Conservation (phyloP, 495 filamentous ascomycete genomes). For the Podospora tetraspora region DNA sequence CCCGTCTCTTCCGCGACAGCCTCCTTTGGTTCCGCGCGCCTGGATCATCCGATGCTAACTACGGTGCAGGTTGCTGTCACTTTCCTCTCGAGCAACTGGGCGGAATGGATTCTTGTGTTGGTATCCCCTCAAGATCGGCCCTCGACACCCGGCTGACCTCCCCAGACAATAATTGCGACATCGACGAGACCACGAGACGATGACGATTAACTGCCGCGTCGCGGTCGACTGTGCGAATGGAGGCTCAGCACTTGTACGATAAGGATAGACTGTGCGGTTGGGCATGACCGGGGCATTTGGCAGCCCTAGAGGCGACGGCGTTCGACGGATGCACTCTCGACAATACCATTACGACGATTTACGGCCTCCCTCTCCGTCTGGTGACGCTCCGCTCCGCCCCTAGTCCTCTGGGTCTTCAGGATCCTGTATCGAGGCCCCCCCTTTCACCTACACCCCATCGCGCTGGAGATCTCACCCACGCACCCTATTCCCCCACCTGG, state of each 20-base stretch:
- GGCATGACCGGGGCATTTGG: not conserved
- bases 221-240: not conserved
- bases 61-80: constrained; percentile 57
- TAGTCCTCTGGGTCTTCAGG: not conserved
- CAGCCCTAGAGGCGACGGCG: not conserved
- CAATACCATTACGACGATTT: not conserved
- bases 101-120: constrained; percentile 43
- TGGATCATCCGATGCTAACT: constrained; percentile 11
- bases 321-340: not conserved
- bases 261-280: constrained; percentile 9
- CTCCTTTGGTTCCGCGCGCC: not conserved
- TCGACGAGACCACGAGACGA: not conserved
- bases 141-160: not conserved
- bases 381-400: not conserved
- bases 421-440: not conserved
- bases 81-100: constrained; percentile 68
- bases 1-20: not conserved
- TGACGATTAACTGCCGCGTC: not conserved
- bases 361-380: not conserved
- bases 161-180: constrained; percentile 9
- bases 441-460: not conserved
- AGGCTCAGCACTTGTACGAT: constrained; percentile 18
- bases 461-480: too few relatives aligned
- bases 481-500: not conserved
- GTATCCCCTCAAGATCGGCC: not conserved